Percentiles rank a stretch among this genome's conserved stretches.
Conservation (phyloP, 179 eudicot genomes). For the Vitellaria paradoxa region DNA sequence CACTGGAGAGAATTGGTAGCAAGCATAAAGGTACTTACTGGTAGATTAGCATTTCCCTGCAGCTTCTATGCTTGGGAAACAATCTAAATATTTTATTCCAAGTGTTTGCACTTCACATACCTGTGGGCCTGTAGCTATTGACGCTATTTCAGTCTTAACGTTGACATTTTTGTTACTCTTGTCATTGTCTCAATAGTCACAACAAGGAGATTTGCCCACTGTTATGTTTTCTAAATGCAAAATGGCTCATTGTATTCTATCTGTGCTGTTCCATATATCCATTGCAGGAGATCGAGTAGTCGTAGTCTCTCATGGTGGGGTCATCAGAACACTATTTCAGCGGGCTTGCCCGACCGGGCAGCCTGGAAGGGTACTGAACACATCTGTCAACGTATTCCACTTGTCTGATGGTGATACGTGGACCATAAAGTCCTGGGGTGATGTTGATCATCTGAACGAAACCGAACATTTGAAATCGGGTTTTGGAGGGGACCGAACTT, state of each 20-base stretch:
- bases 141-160: neutral
- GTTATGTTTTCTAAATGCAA: neutral
- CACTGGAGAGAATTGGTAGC: conserved; percentile 61
- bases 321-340: conserved; percentile 59
- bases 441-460: conserved; percentile 65
- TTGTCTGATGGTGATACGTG: conserved; percentile 43
- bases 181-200: too few relatives aligned
- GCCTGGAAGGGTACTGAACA: conserved; percentile 49
- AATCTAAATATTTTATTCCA: neutral
- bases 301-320: conserved; percentile 83
- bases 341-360: conserved; percentile 50
- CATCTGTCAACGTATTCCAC: conserved; percentile 67
- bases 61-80: neutral
- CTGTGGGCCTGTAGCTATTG: neutral
- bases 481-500: conserved; percentile 78
- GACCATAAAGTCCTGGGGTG: conserved; percentile 77
- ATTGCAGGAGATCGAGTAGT: conserved; percentile 73
- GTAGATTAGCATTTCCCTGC: neutral
- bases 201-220: neutral
- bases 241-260: neutral
- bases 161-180: neutral
- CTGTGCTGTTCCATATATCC: neutral
- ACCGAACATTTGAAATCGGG: conserved; percentile 54
- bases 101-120: too few relatives aligned
- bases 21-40: conserved; percentile 64